Conservation (phyloP, 176 grass and related monocot species). For the Dendrocalamus sinicus region DNA sequence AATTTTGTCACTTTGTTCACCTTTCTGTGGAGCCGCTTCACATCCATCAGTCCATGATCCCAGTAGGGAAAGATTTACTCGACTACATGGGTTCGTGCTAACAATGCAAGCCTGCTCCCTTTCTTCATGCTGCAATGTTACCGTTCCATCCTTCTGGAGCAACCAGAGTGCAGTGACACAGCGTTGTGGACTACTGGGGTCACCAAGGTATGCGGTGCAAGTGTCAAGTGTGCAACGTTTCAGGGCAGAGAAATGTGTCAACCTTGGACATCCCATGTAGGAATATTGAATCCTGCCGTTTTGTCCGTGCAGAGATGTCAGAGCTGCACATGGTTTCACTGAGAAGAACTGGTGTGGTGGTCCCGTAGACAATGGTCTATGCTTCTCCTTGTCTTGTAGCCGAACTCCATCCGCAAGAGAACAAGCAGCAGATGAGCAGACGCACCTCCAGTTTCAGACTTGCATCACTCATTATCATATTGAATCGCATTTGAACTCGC, state of each 20-base stretch:
- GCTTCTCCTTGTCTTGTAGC: background rate
- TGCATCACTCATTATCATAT: background rate
- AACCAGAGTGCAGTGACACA: background rate
- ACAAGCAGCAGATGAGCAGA: background rate
- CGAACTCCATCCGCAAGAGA: constrained; percentile 21
- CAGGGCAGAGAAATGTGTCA: background rate
- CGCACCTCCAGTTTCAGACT: background rate
- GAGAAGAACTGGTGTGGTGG: constrained; percentile 33
- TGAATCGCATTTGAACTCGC: background rate
- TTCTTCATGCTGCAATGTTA: background rate
- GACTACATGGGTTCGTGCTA: background rate
- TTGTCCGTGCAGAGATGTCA: constrained; percentile 33
- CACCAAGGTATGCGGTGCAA: background rate
- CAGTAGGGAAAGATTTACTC: background rate
- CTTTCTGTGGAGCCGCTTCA: background rate
- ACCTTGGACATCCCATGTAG: background rate
- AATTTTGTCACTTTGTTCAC: constrained; percentile 1
- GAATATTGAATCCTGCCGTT: constrained; percentile 21
- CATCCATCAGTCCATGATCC: background rate
- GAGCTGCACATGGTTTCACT: constrained; percentile 47
- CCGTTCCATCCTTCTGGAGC: constrained; percentile 1
- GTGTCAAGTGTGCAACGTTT: background rate
- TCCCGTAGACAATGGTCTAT: constrained; percentile 20
- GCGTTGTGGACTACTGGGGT: background rate
- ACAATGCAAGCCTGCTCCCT: background rate